Conservation (phyloP, 768 basidiomycete species). For the Mycena alexandri region DNA sequence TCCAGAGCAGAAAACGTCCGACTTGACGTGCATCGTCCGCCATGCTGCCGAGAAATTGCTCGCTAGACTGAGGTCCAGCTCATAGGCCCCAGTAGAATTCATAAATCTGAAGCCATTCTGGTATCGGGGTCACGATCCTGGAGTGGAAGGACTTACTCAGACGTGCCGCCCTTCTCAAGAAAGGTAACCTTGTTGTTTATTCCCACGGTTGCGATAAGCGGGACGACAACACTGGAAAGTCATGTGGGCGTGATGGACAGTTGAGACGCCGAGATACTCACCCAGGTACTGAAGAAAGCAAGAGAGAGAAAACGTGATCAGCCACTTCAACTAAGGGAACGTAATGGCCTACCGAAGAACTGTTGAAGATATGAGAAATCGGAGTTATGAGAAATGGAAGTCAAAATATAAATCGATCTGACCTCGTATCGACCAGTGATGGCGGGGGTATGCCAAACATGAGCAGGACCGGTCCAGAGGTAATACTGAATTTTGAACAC, state of each 20-base stretch:
- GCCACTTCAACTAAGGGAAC: too few relatives aligned
- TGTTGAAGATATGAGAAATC: conserved; percentile 37
- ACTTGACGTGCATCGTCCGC: conserved; percentile 82
- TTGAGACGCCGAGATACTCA: background rate
- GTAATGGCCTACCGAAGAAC: conserved; percentile 60
- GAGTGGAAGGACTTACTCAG: too few relatives aligned
- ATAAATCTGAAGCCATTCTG: conserved; percentile 49
- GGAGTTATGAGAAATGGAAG: conserved; percentile 7
- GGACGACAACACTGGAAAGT: conserved; percentile 71
- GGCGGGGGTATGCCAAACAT: conserved; percentile 74
- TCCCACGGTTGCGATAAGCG: conserved; percentile 80
- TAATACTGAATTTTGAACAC: conserved; percentile 66
- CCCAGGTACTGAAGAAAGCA: conserved; percentile 50
- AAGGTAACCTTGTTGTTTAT: conserved; percentile 87
- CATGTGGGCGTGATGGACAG: background rate
- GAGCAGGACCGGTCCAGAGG: conserved; percentile 64
- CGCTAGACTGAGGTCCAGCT: conserved; percentile 74
- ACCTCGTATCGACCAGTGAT: conserved; percentile 82
- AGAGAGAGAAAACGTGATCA: background rate
- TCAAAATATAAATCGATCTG: conserved; percentile 37
- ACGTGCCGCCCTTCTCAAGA: conserved; percentile 67
- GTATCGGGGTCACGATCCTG: too few relatives aligned
- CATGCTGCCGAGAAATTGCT: conserved; percentile 67
- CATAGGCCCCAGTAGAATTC: conserved; percentile 84
- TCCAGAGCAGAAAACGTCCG: conserved; percentile 86